phyloP scores from a whole-genome alignment of 2,329 filamentous ascomycete species.

The Fusarium fracticaudum region DNA sequence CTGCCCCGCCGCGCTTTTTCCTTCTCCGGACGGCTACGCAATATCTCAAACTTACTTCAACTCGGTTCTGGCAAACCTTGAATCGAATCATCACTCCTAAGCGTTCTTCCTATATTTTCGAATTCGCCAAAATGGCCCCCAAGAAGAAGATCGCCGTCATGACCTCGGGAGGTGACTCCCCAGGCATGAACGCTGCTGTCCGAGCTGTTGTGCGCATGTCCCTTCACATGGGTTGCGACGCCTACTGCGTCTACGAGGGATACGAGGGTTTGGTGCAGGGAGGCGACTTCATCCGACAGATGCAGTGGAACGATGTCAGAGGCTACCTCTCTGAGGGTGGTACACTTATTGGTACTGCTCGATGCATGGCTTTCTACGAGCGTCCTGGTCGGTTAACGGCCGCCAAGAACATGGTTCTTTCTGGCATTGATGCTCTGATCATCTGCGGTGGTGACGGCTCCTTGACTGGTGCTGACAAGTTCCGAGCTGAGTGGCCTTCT shows the following conservation, averaged over 20 bases:
- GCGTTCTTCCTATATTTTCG: conserved; percentile 16
- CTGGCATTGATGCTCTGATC: conserved; percentile 94
- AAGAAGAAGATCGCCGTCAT: conserved; percentile 85
- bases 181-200: conserved; percentile 93
- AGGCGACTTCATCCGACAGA: conserved; percentile 85
- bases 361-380: conserved; percentile 92
- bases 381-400: conserved; percentile 83
- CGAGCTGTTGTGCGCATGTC: conserved; percentile 91
- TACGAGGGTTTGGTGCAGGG: conserved; percentile 95
- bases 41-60: conserved; percentile 11
- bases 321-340: conserved; percentile 94
- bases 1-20: conserved; percentile 44
- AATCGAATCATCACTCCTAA: conserved; percentile 20
- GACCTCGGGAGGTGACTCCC: conserved; percentile 94
- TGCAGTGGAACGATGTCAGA: conserved; percentile 93
- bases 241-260: conserved; percentile 88
- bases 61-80: conserved; percentile 40
- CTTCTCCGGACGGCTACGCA: conserved; percentile 42
- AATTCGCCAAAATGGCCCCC: conserved; percentile 54
- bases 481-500: conserved; percentile 90
- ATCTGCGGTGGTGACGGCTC: conserved; percentile 98
- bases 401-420: conserved; percentile 92
- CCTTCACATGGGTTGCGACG: conserved; percentile 83
- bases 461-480: conserved; percentile 93
- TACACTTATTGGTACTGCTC: conserved; percentile 93